A percentile compares a stretch with the other conserved stretches of the same genome.
Conservation (phyloP, 805 yeast genomes). For the Pichia scutulata region DNA sequence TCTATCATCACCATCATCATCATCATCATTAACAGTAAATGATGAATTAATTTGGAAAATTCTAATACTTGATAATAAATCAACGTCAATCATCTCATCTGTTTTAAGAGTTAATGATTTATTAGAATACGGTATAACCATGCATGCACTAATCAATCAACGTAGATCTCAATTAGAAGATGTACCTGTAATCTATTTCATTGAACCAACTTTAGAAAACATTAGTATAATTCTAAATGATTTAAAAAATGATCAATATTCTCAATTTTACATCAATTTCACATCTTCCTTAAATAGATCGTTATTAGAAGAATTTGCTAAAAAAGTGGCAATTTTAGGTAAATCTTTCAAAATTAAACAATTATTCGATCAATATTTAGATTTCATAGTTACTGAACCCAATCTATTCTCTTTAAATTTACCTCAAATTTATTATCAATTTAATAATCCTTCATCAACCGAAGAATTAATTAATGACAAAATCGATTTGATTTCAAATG, state of each 20-base stretch:
- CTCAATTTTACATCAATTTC: slow-evolving; percentile 76
- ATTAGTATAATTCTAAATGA: slow-evolving; percentile 64
- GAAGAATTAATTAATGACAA: slow-evolving; percentile 66
- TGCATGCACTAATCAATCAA: slow-evolving; percentile 68
- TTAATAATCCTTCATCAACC: slow-evolving; percentile 63
- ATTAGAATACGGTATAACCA: slow-evolving; percentile 83
- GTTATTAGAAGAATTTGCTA: slow-evolving; percentile 82
- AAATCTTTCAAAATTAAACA: slow-evolving; percentile 70
- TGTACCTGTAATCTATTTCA: slow-evolving; percentile 90
- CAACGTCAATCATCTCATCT: slow-evolving; percentile 82
- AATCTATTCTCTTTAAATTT: slow-evolving; percentile 76
- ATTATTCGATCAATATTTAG: slow-evolving; percentile 89
- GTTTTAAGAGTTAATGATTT: slow-evolving; percentile 90
- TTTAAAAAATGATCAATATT: slow-evolving; percentile 65
- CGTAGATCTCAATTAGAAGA: slow-evolving; percentile 82
- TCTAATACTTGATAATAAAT: slow-evolving; percentile 68
- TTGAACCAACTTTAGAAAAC: slow-evolving; percentile 79
- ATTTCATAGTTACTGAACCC: slow-evolving; percentile 89
- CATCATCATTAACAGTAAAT: slow-evolving; percentile 38
- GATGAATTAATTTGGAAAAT: slow-evolving; percentile 89
- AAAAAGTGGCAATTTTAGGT: slow-evolving; percentile 64
- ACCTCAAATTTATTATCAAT: slow-evolving; percentile 52
- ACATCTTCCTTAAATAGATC: slow-evolving; percentile 72
- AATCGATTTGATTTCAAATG: slow-evolving; percentile 68
- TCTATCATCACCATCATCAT: slow-evolving; percentile 13